Base-by-base conservation (phyloP, 257 asterid genomes). In the Orobanche coerulescens region DNA sequence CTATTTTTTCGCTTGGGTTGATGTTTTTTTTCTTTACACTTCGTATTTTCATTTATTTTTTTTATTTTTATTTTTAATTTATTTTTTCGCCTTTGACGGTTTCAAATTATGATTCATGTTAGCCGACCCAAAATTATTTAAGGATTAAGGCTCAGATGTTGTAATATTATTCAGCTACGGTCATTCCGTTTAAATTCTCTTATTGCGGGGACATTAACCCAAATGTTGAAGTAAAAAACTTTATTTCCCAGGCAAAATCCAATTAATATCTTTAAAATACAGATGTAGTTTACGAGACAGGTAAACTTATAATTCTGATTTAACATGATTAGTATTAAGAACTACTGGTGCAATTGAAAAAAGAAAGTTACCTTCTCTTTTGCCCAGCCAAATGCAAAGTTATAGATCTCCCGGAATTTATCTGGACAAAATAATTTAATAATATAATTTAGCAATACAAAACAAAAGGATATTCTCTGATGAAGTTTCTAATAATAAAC, bases 321-420 rank as follows among this genome's bases (percentile, higher is more conserved):
- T 46, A 70, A 50, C 40, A 51, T 54, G 64, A 51, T 31, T 44
- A 65, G 62, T 57, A 44, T 48, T 23, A 24, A 66, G 30, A 36
- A 28, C 15, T 33, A 49, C 20, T 26, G 15, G 19, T 18, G 36
- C 62, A 18, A 61, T 19, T 24, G 36, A 65, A 22, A 3, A 42
- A 62, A 69, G 37, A 49, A 67, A 72, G 46, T 55, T 72, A 93
- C 99, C 97, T 93, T 89, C 77, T 93, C 99, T 71, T 89, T 93
- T 69, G 99, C 97, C 99, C 99, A 93, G 71, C 95, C 87, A 75
- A 93, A 93, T 58, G 99, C 97, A 67, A 83, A 93, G 76, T 93
- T 83, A 78, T 93, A 93, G 75, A 93, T 89, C 72, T 89, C 99
- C 11, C 81, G 80, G 71, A 89, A 89, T 73, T 86, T 93, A 16